Percentiles rank a stretch among this genome's conserved stretches.
phyloP scores from a whole-genome alignment of 75 land plant genomes.

The Ceratopteris richardii region DNA sequence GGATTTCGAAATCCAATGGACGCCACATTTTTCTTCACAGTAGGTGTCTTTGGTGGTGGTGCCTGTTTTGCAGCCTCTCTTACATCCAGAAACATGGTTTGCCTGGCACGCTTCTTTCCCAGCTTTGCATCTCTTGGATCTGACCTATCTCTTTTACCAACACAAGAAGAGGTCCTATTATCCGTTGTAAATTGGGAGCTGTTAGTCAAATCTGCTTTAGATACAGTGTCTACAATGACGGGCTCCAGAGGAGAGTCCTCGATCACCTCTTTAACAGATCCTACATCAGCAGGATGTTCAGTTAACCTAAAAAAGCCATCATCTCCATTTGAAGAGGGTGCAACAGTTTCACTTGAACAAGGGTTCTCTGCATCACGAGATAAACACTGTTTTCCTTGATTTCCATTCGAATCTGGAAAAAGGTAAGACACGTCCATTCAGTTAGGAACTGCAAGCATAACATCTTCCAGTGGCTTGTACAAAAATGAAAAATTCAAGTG shows the following conservation, averaged over 20 bases:
- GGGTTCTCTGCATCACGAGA: too few relatives aligned
- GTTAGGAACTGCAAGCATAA: too few relatives aligned
- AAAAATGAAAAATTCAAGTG: too few relatives aligned
- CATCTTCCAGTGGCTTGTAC: too few relatives aligned
- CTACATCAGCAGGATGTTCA: too few relatives aligned
- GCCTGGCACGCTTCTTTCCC: constrained; percentile 76
- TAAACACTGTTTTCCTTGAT: too few relatives aligned
- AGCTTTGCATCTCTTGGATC: constrained; percentile 71
- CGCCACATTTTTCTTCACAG: constrained; percentile 29
- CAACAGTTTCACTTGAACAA: too few relatives aligned
- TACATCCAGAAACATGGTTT: constrained; percentile 66
- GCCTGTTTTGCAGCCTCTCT: constrained; percentile 62
- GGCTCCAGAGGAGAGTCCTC: neutral
- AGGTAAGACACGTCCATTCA: too few relatives aligned
- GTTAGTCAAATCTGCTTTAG: neutral
- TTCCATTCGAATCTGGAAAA: too few relatives aligned
- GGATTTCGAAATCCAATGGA: too few relatives aligned
- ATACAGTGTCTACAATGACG: neutral
- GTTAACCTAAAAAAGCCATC: too few relatives aligned
- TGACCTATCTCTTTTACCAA: constrained; percentile 42
- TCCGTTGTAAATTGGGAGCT: neutral
- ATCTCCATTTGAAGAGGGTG: too few relatives aligned
- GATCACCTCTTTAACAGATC: neutral
- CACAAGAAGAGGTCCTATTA: neutral
- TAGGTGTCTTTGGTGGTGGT: constrained; percentile 48